These are phyloP conservation scores for Trichoderma arundinaceum DNA, from an alignment of 2,329 filamentous ascomycete species.

Conservation along the genomic window DNA sequence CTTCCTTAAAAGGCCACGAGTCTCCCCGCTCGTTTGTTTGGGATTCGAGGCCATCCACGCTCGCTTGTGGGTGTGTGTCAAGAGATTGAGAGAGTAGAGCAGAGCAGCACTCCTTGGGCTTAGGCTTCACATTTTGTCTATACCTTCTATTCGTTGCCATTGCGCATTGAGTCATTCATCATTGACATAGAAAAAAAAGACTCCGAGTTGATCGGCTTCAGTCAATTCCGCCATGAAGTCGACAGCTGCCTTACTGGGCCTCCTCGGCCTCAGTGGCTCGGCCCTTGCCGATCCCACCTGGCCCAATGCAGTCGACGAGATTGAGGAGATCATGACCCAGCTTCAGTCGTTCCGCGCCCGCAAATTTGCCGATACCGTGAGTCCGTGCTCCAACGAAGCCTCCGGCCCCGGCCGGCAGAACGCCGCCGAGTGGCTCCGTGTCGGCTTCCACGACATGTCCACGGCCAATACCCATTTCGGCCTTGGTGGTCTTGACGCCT, in stretches of 20 bases:
- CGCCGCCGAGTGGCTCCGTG: conserved; percentile 66
- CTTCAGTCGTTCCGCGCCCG: conserved; percentile 59
- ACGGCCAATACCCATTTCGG: conserved; percentile 56
- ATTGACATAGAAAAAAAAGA: not conserved
- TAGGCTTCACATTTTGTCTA: not conserved
- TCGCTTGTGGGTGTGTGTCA: conserved; percentile 9
- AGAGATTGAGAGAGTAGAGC: not conserved
- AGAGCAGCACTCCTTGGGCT: too few species aligned
- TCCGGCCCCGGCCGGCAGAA: conserved; percentile 61
- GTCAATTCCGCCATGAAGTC: conserved; percentile 35
- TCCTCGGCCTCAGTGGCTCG: conserved; percentile 46
- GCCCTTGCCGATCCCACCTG: conserved; percentile 60
- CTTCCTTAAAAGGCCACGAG: conserved; percentile 20
- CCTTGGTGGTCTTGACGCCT: conserved; percentile 63
- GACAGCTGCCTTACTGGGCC: conserved; percentile 40
- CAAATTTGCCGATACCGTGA: conserved; percentile 62
- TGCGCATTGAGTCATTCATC: not conserved
- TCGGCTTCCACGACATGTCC: conserved; percentile 67
- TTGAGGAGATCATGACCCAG: conserved; percentile 69
- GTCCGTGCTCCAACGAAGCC: conserved; percentile 60
- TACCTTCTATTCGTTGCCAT: not conserved
- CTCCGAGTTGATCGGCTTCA: not conserved
- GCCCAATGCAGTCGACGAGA: conserved; percentile 64
- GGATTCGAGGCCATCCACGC: conserved; percentile 20
- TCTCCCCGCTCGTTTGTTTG: conserved; percentile 3